Evolutionary conservation across 352 stramenopile genomes (phyloP).

Genomic region (Halophytophthora polymorphica): DNA sequence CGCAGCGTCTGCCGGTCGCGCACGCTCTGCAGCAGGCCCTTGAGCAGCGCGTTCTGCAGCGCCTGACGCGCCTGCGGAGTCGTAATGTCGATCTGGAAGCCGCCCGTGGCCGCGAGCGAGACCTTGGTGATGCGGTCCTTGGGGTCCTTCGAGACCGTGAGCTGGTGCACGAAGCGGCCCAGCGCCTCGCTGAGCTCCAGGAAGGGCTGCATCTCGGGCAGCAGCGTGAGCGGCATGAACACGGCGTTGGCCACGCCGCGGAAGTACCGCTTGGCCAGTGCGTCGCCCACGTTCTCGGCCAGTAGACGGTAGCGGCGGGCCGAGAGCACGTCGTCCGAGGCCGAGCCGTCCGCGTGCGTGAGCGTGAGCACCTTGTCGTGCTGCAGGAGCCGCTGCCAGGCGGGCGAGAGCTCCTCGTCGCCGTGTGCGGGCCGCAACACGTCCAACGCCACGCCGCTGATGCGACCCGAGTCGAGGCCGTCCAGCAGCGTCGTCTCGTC

Average conservation of each 20-base stretch:
- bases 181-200: conserved; percentile 67
- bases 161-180: conserved; percentile 65
- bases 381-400: conserved; percentile 69
- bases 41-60: conserved; percentile 70
- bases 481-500: conserved; percentile 71
- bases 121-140: conserved; percentile 69
- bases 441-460: conserved; percentile 84
- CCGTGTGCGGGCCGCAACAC: conserved; percentile 41
- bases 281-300: conserved; percentile 76
- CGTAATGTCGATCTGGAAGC: conserved; percentile 74
- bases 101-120: conserved; percentile 56
- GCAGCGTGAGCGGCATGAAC: conserved; percentile 75
- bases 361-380: conserved; percentile 88
- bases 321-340: conserved; percentile 74
- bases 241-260: conserved; percentile 80
- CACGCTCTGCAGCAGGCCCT: conserved; percentile 70
- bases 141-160: conserved; percentile 55
- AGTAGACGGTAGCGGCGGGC: conserved; percentile 70
- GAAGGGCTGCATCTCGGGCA: conserved; percentile 83
- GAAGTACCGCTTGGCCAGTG: conserved; percentile 64
- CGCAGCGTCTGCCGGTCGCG: conserved; percentile 18
- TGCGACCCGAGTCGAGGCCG: conserved; percentile 68
- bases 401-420: conserved; percentile 24
- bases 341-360: conserved; percentile 87
- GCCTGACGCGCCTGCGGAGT: conserved; percentile 65